phyloP scores from a whole-genome alignment of 1,284 basidiomycete genomes.

The Cerioporus squamosus region DNA sequence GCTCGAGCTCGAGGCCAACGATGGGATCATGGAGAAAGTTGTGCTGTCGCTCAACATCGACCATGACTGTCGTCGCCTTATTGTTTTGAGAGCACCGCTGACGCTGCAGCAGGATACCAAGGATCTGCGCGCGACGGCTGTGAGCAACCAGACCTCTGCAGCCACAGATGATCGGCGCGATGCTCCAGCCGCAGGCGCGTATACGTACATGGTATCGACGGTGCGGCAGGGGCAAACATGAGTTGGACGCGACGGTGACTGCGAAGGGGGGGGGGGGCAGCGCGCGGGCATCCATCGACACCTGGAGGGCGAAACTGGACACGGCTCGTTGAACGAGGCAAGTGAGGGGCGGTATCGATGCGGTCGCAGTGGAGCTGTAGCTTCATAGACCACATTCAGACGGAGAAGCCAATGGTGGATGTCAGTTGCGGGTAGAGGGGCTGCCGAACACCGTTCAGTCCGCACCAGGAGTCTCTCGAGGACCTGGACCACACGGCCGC shows the following conservation, averaged over 20 bases:
- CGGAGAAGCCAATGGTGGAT: conserved; percentile 97
- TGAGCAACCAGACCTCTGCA: conserved; percentile 46
- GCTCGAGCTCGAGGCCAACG: conserved; percentile 92
- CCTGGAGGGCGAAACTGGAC: conserved; percentile 91
- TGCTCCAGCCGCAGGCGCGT: conserved; percentile 77
- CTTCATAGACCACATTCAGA: conserved; percentile 86
- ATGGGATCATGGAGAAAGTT: conserved; percentile 88
- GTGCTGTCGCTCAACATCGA: conserved; percentile 94
- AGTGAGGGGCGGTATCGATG: conserved; percentile 76
- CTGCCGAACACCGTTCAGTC: conserved; percentile 95
- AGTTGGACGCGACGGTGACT: no score
- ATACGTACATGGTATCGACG: conserved; percentile 68
- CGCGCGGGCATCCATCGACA: conserved; percentile 87
- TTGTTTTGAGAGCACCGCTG: conserved; percentile 12
- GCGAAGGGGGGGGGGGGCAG: conserved; percentile 83
- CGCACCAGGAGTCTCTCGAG: conserved; percentile 85
- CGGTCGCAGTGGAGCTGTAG: conserved; percentile 76
- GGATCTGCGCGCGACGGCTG: conserved; percentile 79
- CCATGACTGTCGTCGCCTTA: conserved; percentile 72
- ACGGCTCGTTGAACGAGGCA: conserved; percentile 82
- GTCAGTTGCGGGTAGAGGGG: conserved; percentile 97
- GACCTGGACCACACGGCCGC: conserved; percentile 94
- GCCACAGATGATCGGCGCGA: conserved; percentile 68
- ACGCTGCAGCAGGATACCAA: conserved; percentile 89
- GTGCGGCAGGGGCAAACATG: no score